These are phyloP conservation scores for Eucalyptus brandiana DNA, from an alignment of 345 rosid species.

Conservation along the genomic window DNA sequence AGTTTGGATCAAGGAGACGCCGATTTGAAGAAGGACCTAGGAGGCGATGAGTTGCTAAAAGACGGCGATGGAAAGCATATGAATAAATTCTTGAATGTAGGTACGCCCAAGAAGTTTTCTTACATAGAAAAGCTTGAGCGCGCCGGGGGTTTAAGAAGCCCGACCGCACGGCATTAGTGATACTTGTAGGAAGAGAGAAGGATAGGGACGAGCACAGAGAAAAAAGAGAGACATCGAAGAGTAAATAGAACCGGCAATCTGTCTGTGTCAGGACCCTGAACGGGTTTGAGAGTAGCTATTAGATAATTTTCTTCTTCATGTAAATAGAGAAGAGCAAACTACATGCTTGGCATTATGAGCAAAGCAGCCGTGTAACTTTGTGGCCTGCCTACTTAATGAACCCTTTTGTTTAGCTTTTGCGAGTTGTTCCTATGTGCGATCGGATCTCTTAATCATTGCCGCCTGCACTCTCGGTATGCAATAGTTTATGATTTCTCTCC, in stretches of 20 bases:
- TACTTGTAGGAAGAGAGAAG: not conserved
- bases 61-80: slow-evolving; percentile 19
- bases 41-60: slow-evolving; percentile 9
- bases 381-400: not conserved
- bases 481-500: not conserved
- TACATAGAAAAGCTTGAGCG: slow-evolving; percentile 37
- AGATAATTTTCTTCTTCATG: not conserved
- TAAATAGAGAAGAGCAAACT: not conserved
- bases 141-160: slow-evolving; percentile 56
- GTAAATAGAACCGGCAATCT: not conserved
- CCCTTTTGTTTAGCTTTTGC: not conserved
- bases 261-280: not conserved
- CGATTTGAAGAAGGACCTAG: slow-evolving; percentile 22
- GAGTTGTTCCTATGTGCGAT: not conserved
- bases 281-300: not conserved
- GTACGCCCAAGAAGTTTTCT: slow-evolving; percentile 42
- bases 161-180: slow-evolving; percentile 49
- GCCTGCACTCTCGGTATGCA: not conserved
- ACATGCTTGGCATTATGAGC: not conserved
- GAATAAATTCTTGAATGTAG: slow-evolving; percentile 19
- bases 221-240: not conserved
- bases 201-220: not conserved
- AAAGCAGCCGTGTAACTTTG: not conserved
- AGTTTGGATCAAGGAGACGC: slow-evolving; percentile 18
- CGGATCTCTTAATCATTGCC: not conserved